Evolutionary conservation across 2,329 filamentous ascomycete genomes (phyloP).

Genomic region (Fusarium duplospermum): DNA sequence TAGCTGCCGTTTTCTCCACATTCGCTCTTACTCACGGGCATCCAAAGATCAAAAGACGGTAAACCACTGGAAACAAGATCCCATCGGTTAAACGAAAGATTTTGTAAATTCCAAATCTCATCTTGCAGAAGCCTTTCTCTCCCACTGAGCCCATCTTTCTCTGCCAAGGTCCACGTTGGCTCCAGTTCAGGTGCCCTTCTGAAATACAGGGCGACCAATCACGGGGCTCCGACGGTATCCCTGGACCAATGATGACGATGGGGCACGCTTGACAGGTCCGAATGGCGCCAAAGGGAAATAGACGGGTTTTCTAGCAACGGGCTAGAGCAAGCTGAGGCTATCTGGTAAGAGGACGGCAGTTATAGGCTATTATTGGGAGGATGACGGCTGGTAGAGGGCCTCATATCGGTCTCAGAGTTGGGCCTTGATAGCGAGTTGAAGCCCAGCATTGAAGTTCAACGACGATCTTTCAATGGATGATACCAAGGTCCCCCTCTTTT

Average conservation of each 20-base stretch:
- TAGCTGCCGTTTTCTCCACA: not conserved
- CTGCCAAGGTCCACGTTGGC: not conserved
- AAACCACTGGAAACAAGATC: not conserved
- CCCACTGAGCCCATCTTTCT: not conserved
- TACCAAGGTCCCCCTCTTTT: not conserved
- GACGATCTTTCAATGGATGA: not conserved
- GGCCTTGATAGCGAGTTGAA: not conserved
- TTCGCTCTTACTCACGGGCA: not conserved
- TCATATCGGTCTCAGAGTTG: not conserved
- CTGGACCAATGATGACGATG: constrained; percentile 35
- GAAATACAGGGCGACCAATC: constrained; percentile 44
- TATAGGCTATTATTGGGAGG: not conserved
- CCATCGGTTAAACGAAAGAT: not conserved
- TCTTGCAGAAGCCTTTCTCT: not conserved
- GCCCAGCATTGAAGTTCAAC: not conserved
- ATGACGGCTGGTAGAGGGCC: not conserved
- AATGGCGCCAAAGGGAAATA: not conserved
- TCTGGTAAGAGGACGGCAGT: not conserved
- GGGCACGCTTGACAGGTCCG: constrained; percentile 3
- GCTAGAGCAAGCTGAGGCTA: not conserved
- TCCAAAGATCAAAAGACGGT: not conserved
- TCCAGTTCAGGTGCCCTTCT: constrained; percentile 3
- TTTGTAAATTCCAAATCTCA: not conserved
- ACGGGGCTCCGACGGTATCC: not conserved
- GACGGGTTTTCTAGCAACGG: not conserved